Evolutionary conservation across 371 early-diverging fungal species (phyloP), one percentile per base, ranked within the genome.

Genomic region (Rhizopus sp.): DNA sequence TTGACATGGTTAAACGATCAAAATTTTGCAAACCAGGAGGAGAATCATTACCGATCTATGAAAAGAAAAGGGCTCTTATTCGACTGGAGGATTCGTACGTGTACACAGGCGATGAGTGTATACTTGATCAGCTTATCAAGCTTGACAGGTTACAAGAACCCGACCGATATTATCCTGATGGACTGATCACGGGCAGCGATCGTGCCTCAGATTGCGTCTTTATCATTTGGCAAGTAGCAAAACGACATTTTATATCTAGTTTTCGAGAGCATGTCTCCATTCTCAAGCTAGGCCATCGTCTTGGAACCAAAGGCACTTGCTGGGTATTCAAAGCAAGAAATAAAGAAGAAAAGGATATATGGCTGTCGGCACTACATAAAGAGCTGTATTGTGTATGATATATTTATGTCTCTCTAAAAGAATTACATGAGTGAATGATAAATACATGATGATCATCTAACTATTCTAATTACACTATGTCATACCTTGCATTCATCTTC

Each of bases 361-460:
- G 77, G 77, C n/a, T 71, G 23, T 70, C 69, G 66, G 60, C 68
- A 3, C 55, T 73, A 32, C 71, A 69, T 39, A 58, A 66, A 30
- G 75, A 72, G 44, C 54, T 23, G 2, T 23, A 23, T 23, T 23
- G 23, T 23, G 23, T 23, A 42, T n/a, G 17, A 15, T 17, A 17
- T 42, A 3, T 42, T 39, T 6, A 17, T 6, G 3, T 17, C 15
- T 15, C 3, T 12, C 12, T 42, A 42, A 4, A n/a, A n/a, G 5
- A 42, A 15, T n/a, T 23, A 23, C 23, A 23, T 23, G 23, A 23
- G 23, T 23, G 23, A 23, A 23, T 23, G 23, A 23, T 23, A 23
- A 23, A 23, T 0, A 23, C 23, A 23, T 2, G 23, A 23, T 23
- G 23, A 23, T 23, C 23, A 2, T 23, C 23, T 2, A 23, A 2